A percentile compares a stretch with the other conserved stretches of the same genome.
phyloP scores from a whole-genome alignment of 1,139 yeast species.

The Protomyces gravidus region DNA sequence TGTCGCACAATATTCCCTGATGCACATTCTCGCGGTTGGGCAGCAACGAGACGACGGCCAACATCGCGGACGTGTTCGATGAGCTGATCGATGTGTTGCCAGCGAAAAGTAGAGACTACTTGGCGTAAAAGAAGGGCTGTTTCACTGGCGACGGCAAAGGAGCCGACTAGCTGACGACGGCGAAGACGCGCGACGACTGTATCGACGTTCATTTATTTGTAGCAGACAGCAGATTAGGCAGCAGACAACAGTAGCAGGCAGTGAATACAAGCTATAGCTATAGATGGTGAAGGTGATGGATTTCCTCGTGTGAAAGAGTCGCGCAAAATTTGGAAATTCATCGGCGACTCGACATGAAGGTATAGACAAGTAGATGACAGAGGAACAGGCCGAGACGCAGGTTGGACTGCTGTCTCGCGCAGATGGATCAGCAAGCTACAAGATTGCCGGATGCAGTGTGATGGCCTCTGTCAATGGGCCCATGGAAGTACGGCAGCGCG shows the following conservation, averaged over 20 bases:
- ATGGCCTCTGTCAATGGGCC: conserved; percentile 78
- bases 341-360: too few species aligned
- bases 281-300: too few species aligned
- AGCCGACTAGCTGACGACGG: conserved; percentile 69
- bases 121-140: conserved; percentile 83
- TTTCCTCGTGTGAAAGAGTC: too few species aligned
- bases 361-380: too few species aligned
- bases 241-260: too few species aligned
- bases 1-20: conserved; percentile 90
- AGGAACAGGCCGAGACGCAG: background rate
- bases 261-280: too few species aligned
- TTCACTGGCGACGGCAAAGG: conserved; percentile 74
- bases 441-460: conserved; percentile 49
- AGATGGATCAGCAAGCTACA: conserved; percentile 24
- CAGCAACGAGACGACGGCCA: conserved; percentile 42
- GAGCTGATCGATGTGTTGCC: conserved; percentile 73
- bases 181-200: conserved; percentile 40
- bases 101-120: conserved; percentile 82
- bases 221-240: too few species aligned
- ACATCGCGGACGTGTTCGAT: conserved; percentile 59
- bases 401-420: conserved; percentile 7
- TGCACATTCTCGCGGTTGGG: conserved; percentile 61
- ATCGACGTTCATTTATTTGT: conserved; percentile 31
- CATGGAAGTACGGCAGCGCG: conserved; percentile 74
- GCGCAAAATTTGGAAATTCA: too few species aligned